These are phyloP conservation scores for Lagenidium sp. DNA, from an alignment of 352 stramenopile species.

Conservation along the genomic window DNA sequence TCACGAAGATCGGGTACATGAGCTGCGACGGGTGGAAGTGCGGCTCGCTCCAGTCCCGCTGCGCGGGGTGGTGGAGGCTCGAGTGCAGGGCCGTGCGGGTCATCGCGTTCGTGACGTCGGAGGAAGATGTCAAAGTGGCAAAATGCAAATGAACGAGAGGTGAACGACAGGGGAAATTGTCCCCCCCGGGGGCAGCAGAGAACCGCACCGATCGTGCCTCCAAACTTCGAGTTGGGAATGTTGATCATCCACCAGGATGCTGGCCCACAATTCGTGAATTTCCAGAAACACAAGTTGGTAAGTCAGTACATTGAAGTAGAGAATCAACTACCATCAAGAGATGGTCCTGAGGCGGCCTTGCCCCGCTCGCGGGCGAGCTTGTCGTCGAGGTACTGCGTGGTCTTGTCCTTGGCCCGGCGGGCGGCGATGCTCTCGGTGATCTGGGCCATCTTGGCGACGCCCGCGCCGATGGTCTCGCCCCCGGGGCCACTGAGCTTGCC, in stretches of 20 bases:
- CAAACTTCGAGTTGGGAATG: no score
- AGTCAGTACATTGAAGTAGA: no score
- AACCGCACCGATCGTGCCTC: no score
- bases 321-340: no score
- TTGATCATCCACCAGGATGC: no score
- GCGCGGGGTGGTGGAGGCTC: conserved; percentile 69
- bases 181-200: no score
- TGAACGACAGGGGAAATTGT: no score
- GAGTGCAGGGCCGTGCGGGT: conserved; percentile 45
- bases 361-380: conserved; percentile 40
- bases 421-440: conserved; percentile 60
- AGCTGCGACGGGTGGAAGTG: conserved; percentile 85
- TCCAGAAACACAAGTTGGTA: no score
- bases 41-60: conserved; percentile 81
- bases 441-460: conserved; percentile 70
- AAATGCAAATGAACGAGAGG: no score
- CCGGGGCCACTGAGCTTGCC: conserved; percentile 28
- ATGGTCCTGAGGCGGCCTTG: no score
- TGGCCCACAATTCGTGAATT: no score
- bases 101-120: conserved; percentile 4
- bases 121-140: neutral
- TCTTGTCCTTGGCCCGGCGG: conserved; percentile 60
- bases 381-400: conserved; percentile 70
- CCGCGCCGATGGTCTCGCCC: conserved; percentile 47
- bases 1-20: conserved; percentile 88